Conservation (phyloP, 495 filamentous ascomycete genomes). For the Aspergillus nanangensis region DNA sequence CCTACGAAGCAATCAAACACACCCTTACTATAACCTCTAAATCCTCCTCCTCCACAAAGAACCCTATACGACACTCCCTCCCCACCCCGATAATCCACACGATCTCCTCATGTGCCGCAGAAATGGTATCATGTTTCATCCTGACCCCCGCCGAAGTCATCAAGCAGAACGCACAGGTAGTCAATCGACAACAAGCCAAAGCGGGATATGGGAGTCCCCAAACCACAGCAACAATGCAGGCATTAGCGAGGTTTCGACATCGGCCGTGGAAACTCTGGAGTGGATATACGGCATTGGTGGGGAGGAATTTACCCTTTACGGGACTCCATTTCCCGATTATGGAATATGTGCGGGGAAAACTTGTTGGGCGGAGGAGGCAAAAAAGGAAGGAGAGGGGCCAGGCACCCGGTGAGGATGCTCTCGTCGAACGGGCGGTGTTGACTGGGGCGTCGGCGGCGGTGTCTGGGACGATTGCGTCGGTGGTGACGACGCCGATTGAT, state of each 20-base stretch:
- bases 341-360: constrained; percentile 53
- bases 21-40: constrained; percentile 34
- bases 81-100: constrained; percentile 64
- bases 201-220: too few relatives aligned
- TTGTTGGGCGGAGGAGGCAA: constrained; percentile 31
- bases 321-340: constrained; percentile 87
- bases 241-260: constrained; percentile 48
- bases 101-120: constrained; percentile 66
- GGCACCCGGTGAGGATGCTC: constrained; percentile 3
- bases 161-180: constrained; percentile 89
- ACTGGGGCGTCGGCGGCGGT: constrained; percentile 66
- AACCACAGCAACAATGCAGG: constrained; percentile 47
- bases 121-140: constrained; percentile 78
- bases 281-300: constrained; percentile 75
- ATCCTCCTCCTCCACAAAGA: constrained; percentile 33
- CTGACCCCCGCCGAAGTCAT: constrained; percentile 87
- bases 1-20: constrained; percentile 73
- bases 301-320: constrained; percentile 80
- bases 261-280: constrained; percentile 62
- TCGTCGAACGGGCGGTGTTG: constrained; percentile 60
- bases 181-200: constrained; percentile 10
- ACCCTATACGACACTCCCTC: constrained; percentile 28
- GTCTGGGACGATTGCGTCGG: constrained; percentile 65
- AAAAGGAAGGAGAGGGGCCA: constrained; percentile 10
- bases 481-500: constrained; percentile 76